Evolutionary conservation across 2,329 filamentous ascomycete genomes (phyloP).

Genomic region (Hypoxylon sp.): DNA sequence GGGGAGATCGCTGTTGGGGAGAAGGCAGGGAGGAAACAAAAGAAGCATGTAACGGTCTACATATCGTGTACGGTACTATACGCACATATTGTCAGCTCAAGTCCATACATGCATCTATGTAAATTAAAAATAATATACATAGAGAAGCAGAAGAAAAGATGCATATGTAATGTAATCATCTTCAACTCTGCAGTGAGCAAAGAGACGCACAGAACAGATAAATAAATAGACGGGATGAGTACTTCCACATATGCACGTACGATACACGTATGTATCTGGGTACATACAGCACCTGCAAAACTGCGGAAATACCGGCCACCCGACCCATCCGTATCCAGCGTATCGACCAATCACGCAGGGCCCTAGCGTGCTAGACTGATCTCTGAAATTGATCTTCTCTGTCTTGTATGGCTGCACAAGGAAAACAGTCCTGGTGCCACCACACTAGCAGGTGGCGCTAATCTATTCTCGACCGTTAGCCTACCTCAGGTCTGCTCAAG

Average conservation of each 20-base stretch:
- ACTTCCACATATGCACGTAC: too few relatives aligned
- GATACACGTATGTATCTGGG: too few relatives aligned
- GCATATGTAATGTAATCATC: too few relatives aligned
- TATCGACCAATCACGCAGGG: conserved; percentile 18
- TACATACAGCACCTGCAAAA: conserved; percentile 20
- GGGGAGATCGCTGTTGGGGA: conserved; percentile 28
- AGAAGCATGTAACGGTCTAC: neutral
- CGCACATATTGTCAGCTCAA: too few relatives aligned
- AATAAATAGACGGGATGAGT: neutral
- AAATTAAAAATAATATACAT: too few relatives aligned
- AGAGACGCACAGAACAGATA: too few relatives aligned
- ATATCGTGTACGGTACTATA: too few relatives aligned
- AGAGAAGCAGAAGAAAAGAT: too few relatives aligned
- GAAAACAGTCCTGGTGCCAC: conserved; percentile 37
- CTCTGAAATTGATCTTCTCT: conserved; percentile 37
- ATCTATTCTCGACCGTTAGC: conserved; percentile 25
- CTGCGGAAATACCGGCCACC: conserved; percentile 38
- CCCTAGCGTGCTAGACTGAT: conserved; percentile 27
- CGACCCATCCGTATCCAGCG: conserved; percentile 34
- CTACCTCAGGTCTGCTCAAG: conserved; percentile 5
- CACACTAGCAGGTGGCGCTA: conserved; percentile 29
- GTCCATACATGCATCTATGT: too few relatives aligned
- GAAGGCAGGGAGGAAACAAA: conserved; percentile 1
- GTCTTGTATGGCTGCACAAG: conserved; percentile 36
- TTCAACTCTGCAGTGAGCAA: too few relatives aligned